phyloP scores from a whole-genome alignment of 192 early-diverging fungal genomes.

The Coemansia asiatica region DNA sequence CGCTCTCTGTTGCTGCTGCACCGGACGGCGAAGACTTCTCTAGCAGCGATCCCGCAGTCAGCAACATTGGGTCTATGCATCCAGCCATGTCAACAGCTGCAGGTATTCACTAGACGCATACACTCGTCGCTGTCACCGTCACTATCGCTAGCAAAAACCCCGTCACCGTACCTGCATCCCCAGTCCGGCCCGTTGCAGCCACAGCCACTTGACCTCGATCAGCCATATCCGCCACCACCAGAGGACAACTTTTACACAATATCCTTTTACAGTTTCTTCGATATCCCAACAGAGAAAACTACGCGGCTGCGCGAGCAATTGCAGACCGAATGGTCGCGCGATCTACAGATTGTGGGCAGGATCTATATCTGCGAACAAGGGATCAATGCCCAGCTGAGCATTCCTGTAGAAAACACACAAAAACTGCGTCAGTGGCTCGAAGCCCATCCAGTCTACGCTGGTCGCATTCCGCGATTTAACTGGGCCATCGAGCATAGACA shows the following conservation, averaged over 20 bases:
- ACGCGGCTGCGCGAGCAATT: slow-evolving; percentile 22
- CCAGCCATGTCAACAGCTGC: neutral
- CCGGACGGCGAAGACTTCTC: neutral
- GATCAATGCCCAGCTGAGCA: slow-evolving; percentile 78
- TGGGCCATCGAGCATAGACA: slow-evolving; percentile 61
- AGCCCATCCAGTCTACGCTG: slow-evolving; percentile 28
- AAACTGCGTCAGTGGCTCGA: slow-evolving; percentile 60
- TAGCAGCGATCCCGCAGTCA: neutral
- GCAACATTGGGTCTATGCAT: neutral
- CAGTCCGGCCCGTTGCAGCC: slow-evolving; percentile 4
- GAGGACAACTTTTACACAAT: slow-evolving; percentile 39
- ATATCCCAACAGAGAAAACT: slow-evolving; percentile 7
- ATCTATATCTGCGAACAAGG: slow-evolving; percentile 75
- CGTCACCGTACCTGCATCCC: slow-evolving; percentile 25
- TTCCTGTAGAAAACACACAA: slow-evolving; percentile 56
- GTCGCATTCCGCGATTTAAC: slow-evolving; percentile 58
- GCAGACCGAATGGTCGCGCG: slow-evolving; percentile 33
- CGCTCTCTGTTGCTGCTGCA: neutral
- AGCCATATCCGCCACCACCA: slow-evolving; percentile 32
- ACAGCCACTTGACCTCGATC: slow-evolving; percentile 36
- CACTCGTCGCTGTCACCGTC: neutral
- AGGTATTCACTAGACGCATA: too few species aligned
- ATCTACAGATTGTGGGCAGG: slow-evolving; percentile 65
- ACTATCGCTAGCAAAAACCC: neutral
- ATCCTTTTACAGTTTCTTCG: slow-evolving; percentile 53